Conservation (phyloP, 139 green algal genomes). For the Nannochloris sp. region DNA sequence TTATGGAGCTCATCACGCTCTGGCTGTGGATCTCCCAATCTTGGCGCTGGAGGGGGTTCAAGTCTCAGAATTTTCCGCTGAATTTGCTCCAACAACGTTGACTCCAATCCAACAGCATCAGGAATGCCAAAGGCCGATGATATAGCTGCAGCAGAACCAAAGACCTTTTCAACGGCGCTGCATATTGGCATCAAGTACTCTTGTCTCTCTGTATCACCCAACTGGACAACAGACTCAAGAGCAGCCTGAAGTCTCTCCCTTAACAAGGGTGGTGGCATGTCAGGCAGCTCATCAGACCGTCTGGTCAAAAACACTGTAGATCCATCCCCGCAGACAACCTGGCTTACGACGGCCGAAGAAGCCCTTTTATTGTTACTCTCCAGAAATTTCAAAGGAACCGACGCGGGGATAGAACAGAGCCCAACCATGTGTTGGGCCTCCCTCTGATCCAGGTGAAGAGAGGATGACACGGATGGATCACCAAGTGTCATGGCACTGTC, state of each 20-base stretch:
- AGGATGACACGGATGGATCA: slow-evolving; percentile 20
- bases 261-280: slow-evolving; percentile 15
- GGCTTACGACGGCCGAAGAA: slow-evolving; percentile 37
- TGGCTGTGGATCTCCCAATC: slow-evolving; percentile 44
- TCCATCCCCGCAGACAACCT: slow-evolving; percentile 41
- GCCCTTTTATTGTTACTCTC: neutral
- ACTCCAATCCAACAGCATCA: slow-evolving; percentile 56
- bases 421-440: neutral
- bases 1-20: slow-evolving; percentile 58
- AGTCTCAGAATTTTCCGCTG: slow-evolving; percentile 49
- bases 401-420: neutral
- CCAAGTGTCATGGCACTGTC: slow-evolving; percentile 12
- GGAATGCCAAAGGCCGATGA: slow-evolving; percentile 62
- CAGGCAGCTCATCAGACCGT: slow-evolving; percentile 48
- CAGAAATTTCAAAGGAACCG: slow-evolving; percentile 36
- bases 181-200: slow-evolving; percentile 28
- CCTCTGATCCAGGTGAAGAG: slow-evolving; percentile 7
- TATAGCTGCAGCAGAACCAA: slow-evolving; percentile 68
- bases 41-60: slow-evolving; percentile 41
- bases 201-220: neutral
- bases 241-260: slow-evolving; percentile 31
- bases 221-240: neutral
- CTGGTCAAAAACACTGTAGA: slow-evolving; percentile 57
- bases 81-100: slow-evolving; percentile 55
- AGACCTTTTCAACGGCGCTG: slow-evolving; percentile 60